Percentiles rank a stretch among this genome's conserved stretches.
phyloP scores from a whole-genome alignment of 345 rosid genomes.

The Anastatica hierochuntica region DNA sequence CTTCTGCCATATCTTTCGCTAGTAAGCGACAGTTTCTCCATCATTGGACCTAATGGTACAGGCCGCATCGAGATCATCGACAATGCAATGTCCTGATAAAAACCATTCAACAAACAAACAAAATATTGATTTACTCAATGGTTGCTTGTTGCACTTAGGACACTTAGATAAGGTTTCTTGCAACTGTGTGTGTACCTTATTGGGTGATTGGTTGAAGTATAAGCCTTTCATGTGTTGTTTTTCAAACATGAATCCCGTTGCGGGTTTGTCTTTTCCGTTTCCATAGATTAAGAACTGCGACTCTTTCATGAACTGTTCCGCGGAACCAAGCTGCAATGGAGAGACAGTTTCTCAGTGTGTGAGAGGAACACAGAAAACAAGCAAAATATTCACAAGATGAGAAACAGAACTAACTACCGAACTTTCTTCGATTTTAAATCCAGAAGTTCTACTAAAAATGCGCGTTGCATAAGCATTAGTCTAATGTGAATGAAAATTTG shows the following conservation, averaged over 20 bases:
- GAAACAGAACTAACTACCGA: no score
- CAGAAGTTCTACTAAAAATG: not conserved
- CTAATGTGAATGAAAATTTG: no score
- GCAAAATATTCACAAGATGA: no score
- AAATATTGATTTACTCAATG: no score
- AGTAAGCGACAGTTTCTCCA: conserved; percentile 68
- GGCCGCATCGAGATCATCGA: conserved; percentile 90
- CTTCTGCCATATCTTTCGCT: conserved; percentile 53
- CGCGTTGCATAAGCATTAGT: not conserved
- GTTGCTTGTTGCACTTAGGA: no score
- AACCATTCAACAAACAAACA: no score
- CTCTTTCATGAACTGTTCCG: conserved; percentile 74
- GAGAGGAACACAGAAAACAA: no score
- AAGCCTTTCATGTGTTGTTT: conserved; percentile 75
- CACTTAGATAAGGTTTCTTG: no score
- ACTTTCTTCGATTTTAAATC: no score
- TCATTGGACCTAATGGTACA: conserved; percentile 69
- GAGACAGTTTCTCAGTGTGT: not conserved
- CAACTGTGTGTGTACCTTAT: conserved; percentile 55
- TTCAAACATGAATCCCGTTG: conserved; percentile 91
- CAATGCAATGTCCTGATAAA: conserved; percentile 69
- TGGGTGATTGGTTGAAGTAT: conserved; percentile 79
- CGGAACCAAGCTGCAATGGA: conserved; percentile 78
- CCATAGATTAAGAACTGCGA: conserved; percentile 75
- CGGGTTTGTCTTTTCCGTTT: conserved; percentile 67